Conservation (phyloP, 129 eudicot species). For the Flaveria robusta region DNA sequence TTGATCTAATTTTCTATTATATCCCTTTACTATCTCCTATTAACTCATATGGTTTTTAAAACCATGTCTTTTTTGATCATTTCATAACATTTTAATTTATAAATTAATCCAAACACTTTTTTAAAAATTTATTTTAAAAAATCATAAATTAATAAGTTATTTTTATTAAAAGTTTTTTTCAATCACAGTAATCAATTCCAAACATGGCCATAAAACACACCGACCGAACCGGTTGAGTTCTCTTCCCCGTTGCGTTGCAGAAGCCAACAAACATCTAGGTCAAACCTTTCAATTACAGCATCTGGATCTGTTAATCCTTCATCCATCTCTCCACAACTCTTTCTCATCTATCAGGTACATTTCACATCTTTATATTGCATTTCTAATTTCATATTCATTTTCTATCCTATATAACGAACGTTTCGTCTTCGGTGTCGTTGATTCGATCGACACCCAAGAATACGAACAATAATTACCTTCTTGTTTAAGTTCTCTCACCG, state of each 20-base stretch:
- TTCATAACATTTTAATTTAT: too few relatives aligned
- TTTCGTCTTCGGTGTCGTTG: neutral
- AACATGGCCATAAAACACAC: too few relatives aligned
- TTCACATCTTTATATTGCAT: neutral
- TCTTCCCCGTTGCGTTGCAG: neutral
- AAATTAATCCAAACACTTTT: too few relatives aligned
- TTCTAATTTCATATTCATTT: neutral
- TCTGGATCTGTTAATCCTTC: slow-evolving; percentile 9
- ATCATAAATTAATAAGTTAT: too few relatives aligned
- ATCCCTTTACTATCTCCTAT: too few relatives aligned
- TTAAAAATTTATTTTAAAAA: too few relatives aligned
- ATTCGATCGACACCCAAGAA: slow-evolving; percentile 1
- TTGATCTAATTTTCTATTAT: too few relatives aligned
- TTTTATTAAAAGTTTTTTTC: too few relatives aligned
- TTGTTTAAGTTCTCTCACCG: neutral
- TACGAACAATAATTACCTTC: neutral
- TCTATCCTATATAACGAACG: neutral
- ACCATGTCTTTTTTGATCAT: too few relatives aligned
- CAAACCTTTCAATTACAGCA: slow-evolving; percentile 19
- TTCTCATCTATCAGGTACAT: slow-evolving; percentile 23
- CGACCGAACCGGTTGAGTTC: neutral
- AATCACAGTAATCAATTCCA: too few relatives aligned
- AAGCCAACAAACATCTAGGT: neutral
- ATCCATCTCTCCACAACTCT: slow-evolving; percentile 11
- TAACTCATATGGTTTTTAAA: too few relatives aligned